Evolutionary conservation across 495 filamentous ascomycete genomes (phyloP).

Genomic region (Penicillium nucicola): DNA sequence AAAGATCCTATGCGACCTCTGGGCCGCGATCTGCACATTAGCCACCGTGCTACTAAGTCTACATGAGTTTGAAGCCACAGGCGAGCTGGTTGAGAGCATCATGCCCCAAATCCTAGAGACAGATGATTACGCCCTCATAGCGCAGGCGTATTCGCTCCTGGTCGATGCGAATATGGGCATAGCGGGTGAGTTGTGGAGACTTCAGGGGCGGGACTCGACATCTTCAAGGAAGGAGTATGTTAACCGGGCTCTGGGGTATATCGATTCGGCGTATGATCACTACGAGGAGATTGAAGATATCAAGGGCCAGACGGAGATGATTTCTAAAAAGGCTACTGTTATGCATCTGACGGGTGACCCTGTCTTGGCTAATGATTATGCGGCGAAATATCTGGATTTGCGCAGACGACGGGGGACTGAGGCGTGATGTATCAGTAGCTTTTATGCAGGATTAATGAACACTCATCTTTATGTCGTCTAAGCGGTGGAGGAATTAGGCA

Average conservation of each 20-base stretch:
- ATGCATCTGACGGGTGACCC: slow-evolving; percentile 72
- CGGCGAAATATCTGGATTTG: slow-evolving; percentile 64
- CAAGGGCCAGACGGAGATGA: slow-evolving; percentile 72
- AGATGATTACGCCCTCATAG: slow-evolving; percentile 62
- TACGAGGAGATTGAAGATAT: slow-evolving; percentile 74
- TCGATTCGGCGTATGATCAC: slow-evolving; percentile 65
- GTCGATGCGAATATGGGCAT: slow-evolving; percentile 83
- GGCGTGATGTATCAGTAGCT: slow-evolving; percentile 5
- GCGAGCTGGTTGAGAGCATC: slow-evolving; percentile 63
- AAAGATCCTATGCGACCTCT: slow-evolving; percentile 68
- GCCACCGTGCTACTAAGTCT: slow-evolving; percentile 66
- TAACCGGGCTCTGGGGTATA: slow-evolving; percentile 60
- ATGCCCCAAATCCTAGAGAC: slow-evolving; percentile 82
- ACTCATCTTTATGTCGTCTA: too few species aligned
- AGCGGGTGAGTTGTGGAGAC: slow-evolving; percentile 52
- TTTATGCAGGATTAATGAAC: not conserved
- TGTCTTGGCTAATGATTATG: slow-evolving; percentile 70
- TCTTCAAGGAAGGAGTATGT: slow-evolving; percentile 54
- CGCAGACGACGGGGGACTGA: slow-evolving; percentile 32
- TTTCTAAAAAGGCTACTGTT: slow-evolving; percentile 82
- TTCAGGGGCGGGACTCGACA: slow-evolving; percentile 19
- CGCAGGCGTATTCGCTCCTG: slow-evolving; percentile 67
- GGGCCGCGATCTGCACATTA: slow-evolving; percentile 71
- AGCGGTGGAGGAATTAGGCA: too few species aligned
- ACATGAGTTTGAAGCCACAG: slow-evolving; percentile 70